Percentiles rank a stretch among this genome's conserved stretches.
phyloP scores from a whole-genome alignment of 2,329 filamentous ascomycete species.

The Mariannaea elegans region DNA sequence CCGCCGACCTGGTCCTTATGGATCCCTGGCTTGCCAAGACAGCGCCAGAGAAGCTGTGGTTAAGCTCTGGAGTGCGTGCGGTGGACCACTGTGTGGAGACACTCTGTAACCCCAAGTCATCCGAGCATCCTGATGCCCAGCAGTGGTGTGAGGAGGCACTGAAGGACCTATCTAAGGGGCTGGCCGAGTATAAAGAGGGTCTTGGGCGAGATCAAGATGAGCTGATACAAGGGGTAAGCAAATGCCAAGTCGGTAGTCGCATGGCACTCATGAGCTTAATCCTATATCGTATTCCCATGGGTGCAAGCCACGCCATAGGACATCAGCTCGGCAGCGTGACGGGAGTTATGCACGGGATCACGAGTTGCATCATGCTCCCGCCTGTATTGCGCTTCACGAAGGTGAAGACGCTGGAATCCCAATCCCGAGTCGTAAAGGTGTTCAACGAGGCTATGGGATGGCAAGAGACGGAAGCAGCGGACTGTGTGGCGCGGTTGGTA shows the following conservation, averaged over 20 bases:
- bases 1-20: neutral
- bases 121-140: neutral
- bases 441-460: neutral
- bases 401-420: neutral
- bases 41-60: neutral
- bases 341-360: neutral
- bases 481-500: neutral
- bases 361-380: conserved; percentile 1
- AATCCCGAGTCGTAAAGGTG: neutral
- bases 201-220: neutral
- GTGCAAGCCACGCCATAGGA: neutral
- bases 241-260: neutral
- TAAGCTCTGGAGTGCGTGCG: neutral
- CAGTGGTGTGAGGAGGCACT: neutral
- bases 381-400: conserved; percentile 1
- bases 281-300: neutral
- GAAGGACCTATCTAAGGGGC: neutral
- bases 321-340: neutral
- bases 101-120: neutral
- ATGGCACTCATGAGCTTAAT: conserved; percentile 3
- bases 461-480: neutral
- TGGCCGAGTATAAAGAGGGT: neutral
- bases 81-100: conserved; percentile 1
- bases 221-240: neutral
- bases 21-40: neutral